Evolutionary conservation across 306 rosid species (phyloP).

Genomic region (Malus sieversii): DNA sequence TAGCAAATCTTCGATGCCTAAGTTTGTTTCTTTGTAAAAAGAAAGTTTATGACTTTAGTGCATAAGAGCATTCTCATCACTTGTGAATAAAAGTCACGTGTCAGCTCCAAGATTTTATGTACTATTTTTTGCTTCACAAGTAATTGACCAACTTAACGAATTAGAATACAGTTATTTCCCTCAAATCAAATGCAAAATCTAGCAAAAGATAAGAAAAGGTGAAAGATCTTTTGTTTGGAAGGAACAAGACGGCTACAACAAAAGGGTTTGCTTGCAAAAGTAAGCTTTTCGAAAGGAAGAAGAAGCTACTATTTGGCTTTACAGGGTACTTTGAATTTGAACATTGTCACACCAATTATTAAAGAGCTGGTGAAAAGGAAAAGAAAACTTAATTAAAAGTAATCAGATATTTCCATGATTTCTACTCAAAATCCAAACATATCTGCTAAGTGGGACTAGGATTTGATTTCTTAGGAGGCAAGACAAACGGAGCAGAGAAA

Average conservation of each 20-base stretch:
- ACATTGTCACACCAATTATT: not conserved
- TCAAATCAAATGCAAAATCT: not conserved
- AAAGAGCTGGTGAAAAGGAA: not conserved
- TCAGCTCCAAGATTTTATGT: too few relatives aligned
- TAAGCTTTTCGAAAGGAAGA: not conserved
- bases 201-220: not conserved
- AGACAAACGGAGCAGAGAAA: constrained; percentile 16
- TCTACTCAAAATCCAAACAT: constrained; percentile 31
- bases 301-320: not conserved
- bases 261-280: not conserved
- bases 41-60: too few relatives aligned
- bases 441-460: constrained; percentile 35
- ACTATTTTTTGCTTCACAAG: not conserved
- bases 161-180: not conserved
- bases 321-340: not conserved
- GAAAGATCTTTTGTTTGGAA: not conserved
- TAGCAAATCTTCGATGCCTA: too few relatives aligned
- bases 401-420: constrained; percentile 21
- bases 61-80: too few relatives aligned
- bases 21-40: too few relatives aligned
- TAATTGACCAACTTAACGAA: not conserved
- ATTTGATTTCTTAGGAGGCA: constrained; percentile 28
- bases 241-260: constrained; percentile 7
- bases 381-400: too few relatives aligned
- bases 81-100: too few relatives aligned